phyloP scores from a whole-genome alignment of 768 basidiomycete genomes.

The Podaxis pistillaris region DNA sequence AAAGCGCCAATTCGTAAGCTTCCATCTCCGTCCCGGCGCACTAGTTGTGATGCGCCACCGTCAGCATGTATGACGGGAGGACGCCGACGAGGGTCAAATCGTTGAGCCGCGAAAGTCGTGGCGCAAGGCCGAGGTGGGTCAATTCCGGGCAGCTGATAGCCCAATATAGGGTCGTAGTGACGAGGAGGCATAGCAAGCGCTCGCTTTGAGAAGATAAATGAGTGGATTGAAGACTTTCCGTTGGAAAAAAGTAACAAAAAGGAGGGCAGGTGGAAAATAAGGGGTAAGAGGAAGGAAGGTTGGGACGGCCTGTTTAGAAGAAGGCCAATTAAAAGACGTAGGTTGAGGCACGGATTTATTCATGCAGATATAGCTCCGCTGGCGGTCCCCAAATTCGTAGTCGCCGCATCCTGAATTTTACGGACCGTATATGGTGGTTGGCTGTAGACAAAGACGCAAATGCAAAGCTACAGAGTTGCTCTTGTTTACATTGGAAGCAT shows the following conservation, averaged over 20 bases:
- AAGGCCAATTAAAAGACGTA: neutral
- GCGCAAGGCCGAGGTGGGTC: neutral
- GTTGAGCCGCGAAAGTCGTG: conserved; percentile 1
- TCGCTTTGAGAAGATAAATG: neutral
- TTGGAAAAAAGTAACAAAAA: neutral
- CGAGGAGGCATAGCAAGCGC: neutral
- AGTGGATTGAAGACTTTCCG: neutral
- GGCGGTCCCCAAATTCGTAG: neutral
- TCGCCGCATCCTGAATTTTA: too few species aligned
- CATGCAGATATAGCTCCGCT: neutral
- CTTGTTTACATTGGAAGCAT: too few species aligned
- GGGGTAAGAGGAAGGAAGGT: neutral
- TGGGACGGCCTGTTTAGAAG: neutral
- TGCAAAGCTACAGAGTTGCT: too few species aligned
- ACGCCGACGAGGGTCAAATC: neutral
- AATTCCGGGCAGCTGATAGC: neutral
- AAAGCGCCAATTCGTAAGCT: too few species aligned
- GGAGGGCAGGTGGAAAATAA: neutral
- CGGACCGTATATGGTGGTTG: neutral
- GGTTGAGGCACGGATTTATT: neutral
- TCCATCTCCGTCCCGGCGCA: too few species aligned
- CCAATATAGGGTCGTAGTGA: neutral
- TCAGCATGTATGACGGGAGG: too few species aligned
- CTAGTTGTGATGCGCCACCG: too few species aligned
- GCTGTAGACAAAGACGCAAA: neutral